phyloP scores from a whole-genome alignment of 225 moss, liverwort and hornwort species.

The Pleurozium schreberi region DNA sequence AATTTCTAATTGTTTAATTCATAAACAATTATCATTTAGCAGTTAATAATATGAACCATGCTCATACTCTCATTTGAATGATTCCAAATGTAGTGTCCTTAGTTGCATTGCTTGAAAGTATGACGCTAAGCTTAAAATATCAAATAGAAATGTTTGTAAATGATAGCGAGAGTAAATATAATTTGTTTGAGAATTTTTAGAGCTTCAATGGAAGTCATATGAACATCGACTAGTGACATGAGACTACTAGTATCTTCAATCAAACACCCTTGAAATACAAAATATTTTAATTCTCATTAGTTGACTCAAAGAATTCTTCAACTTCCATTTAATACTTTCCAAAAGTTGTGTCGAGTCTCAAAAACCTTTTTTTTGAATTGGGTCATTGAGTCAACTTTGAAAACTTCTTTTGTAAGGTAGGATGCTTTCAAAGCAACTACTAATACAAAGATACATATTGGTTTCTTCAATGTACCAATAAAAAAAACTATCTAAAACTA shows the following conservation, averaged over 20 bases:
- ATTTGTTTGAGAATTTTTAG: not conserved
- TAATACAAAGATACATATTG: too few relatives aligned
- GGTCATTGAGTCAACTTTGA: accelerated
- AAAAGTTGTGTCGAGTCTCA: not conserved
- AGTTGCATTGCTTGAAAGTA: not conserved
- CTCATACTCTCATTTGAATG: accelerated
- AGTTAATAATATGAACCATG: not conserved
- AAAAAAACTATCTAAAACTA: too few relatives aligned
- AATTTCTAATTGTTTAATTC: not conserved
- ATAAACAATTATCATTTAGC: not conserved
- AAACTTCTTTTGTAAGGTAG: not conserved
- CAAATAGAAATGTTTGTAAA: not conserved
- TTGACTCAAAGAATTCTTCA: not conserved
- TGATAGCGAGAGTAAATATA: accelerated
- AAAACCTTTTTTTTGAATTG: not conserved
- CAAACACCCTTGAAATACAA: accelerated
- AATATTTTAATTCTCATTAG: not conserved
- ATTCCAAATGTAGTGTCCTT: not conserved
- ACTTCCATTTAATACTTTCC: accelerated
- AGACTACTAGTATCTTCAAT: not conserved
- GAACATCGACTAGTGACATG: accelerated
- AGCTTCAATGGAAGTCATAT: not conserved
- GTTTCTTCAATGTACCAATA: too few relatives aligned
- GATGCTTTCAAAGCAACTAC: too few relatives aligned
- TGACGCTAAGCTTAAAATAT: not conserved